Evolutionary conservation across 2,329 filamentous ascomycete genomes (phyloP), one percentile per base, ranked within the genome.

Genomic region (Talaromyces sp.): DNA sequence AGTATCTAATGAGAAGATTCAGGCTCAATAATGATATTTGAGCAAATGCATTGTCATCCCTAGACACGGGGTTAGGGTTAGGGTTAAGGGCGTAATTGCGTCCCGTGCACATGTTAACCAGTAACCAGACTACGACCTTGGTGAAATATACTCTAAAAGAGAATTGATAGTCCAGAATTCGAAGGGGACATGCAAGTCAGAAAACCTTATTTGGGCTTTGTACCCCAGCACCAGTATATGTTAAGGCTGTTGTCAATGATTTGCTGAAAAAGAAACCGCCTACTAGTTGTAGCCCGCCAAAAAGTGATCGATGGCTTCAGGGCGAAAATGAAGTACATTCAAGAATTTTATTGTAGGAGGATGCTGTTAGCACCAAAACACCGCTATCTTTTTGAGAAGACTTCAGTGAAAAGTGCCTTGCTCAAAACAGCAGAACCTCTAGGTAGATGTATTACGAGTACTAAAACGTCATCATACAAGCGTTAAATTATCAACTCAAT

Each of bases 251-350:
- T 26, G 51, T 48, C 4, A 35, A 26, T 8, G 57, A 46, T 54
- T 32, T 59, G 10, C 43, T 50, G 54, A 48, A 59, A 17, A 21
- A 50, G 19, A 59, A 21, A 32, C 51, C 57, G 10, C 50, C 57
- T 35, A 24, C 41, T 27, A 54, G 17, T 38, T n/a, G 9, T 8
- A 38, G 2, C 17, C 12, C 35, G 35, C 17, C 14, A 14, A 17
- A 38, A 17, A 6, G 32, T 5, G 35, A 38, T 38, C 17, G 3
- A n/a, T 38, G 35, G 5, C 2, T 2, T 38, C 6, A 38, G 3
- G 12, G 2, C 17, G 17, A 38, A 38, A n/a, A 12, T 14, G 12
- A n/a, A n/a, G 35, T n/a, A n/a, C 14, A n/a, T 38, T n/a, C 35
- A 38, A 2, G 3, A 38, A 1, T 38, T 38, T 38, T 38, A 38